Evolutionary conservation across 1,284 basidiomycete genomes (phyloP).

Genomic region (Sporisorium reilianum): DNA sequence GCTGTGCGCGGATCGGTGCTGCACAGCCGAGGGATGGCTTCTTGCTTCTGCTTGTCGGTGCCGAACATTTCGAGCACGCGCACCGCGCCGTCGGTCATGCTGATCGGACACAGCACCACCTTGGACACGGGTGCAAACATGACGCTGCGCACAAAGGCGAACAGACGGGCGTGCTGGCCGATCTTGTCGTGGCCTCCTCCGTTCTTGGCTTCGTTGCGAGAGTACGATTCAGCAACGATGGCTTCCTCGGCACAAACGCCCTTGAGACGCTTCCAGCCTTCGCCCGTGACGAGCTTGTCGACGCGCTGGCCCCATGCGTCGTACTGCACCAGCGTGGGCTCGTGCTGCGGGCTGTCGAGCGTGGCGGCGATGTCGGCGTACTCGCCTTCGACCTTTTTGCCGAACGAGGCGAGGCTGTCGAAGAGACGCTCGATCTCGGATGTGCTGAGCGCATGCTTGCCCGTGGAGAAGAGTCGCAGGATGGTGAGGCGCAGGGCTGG

Average conservation of each 20-base stretch:
- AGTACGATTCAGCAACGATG: conserved; percentile 51
- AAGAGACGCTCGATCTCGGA: conserved; percentile 28
- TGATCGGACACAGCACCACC: conserved; percentile 70
- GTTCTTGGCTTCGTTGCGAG: conserved; percentile 11
- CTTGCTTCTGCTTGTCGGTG: conserved; percentile 75
- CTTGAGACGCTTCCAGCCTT: conserved; percentile 58
- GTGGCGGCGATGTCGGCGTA: conserved; percentile 36
- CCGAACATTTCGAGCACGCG: conserved; percentile 79
- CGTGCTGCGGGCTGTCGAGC: conserved; percentile 43
- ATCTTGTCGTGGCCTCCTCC: conserved; percentile 37
- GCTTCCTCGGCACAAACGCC: conserved; percentile 28
- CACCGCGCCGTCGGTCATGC: conserved; percentile 82
- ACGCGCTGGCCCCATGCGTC: conserved; percentile 55
- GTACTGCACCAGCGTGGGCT: conserved; percentile 55
- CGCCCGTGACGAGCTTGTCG: conserved; percentile 50
- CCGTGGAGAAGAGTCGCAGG: conserved; percentile 35
- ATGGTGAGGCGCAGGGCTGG: conserved; percentile 41
- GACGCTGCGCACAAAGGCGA: conserved; percentile 34
- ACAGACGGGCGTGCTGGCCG: conserved; percentile 37
- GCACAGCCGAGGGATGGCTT: conserved; percentile 73
- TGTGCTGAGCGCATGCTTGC: conserved; percentile 9
- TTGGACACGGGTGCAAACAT: conserved; percentile 50
- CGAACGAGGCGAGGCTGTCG: conserved; percentile 20
- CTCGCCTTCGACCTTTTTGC: conserved; percentile 21
- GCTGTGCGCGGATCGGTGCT: conserved; percentile 77